A percentile compares a stretch with the other conserved stretches of the same genome.
phyloP scores from a whole-genome alignment of 1,284 basidiomycete genomes.

The Cutaneotrichosporon dermatis region DNA sequence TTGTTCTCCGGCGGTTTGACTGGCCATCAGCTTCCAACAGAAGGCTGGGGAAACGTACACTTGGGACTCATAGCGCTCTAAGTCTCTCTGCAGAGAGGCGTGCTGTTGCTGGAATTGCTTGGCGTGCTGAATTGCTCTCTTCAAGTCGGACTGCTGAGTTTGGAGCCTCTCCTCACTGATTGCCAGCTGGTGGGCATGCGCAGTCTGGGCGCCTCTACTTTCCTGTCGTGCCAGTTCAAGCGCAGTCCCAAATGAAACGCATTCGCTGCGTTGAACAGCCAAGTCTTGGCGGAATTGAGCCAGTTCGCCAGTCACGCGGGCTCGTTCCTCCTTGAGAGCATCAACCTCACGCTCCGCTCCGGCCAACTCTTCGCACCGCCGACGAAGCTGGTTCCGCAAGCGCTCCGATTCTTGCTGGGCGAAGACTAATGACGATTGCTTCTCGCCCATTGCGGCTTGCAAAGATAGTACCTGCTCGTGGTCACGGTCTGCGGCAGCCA shows the following conservation, averaged over 20 bases:
- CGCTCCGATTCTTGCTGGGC: conserved; percentile 10
- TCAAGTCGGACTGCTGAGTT: conserved; percentile 11
- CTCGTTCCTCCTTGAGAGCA: conserved; percentile 17
- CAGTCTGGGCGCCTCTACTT: conserved; percentile 2
- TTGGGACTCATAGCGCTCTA: conserved; percentile 16
- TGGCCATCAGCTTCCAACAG: neutral
- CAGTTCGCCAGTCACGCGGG: conserved; percentile 25
- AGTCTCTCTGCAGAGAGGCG: conserved; percentile 16
- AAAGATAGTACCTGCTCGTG: neutral
- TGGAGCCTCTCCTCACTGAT: conserved; percentile 3
- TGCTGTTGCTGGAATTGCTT: conserved; percentile 12
- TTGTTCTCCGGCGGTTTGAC: conserved; percentile 15
- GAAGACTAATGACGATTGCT: conserved; percentile 12
- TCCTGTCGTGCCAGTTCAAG: conserved; percentile 56
- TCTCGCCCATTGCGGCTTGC: neutral
- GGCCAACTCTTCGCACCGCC: conserved; percentile 16
- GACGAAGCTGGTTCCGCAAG: conserved; percentile 17
- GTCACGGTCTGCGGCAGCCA: neutral
- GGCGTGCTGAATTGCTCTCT: conserved; percentile 14
- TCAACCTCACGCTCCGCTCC: conserved; percentile 19
- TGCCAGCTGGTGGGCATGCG: neutral
- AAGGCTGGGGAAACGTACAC: conserved; percentile 15
- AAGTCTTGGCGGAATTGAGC: conserved; percentile 36
- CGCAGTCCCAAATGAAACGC: conserved; percentile 51
- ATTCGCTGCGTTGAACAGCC: conserved; percentile 53